A percentile compares a stretch with the other conserved stretches of the same genome.
These are phyloP conservation scores for Viridothelium virens DNA, from an alignment of 495 filamentous ascomycete species.

Conservation along the genomic window DNA sequence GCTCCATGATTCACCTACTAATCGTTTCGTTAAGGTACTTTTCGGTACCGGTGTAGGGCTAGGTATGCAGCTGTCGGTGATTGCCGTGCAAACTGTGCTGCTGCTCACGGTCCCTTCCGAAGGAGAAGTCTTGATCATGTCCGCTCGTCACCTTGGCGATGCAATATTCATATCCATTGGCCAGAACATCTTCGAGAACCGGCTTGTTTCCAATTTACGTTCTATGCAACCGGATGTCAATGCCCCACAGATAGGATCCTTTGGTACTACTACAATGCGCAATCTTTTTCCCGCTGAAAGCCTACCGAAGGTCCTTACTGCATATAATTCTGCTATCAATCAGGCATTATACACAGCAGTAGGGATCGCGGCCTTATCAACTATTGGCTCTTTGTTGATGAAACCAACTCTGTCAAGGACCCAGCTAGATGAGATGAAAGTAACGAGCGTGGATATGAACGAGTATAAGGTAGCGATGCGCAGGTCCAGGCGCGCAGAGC, in stretches of 20 bases:
- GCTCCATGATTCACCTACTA: neutral
- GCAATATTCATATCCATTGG: constrained; percentile 55
- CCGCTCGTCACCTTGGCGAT: constrained; percentile 59
- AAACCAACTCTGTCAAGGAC: constrained; percentile 31
- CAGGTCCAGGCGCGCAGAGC: too few relatives aligned
- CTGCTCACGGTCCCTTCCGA: constrained; percentile 23
- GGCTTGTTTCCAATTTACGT: constrained; percentile 51
- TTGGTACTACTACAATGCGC: constrained; percentile 63
- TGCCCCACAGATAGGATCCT: constrained; percentile 41
- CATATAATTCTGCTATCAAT: constrained; percentile 65
- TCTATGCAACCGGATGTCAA: constrained; percentile 43
- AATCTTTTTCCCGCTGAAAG: constrained; percentile 27
- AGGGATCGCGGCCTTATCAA: constrained; percentile 52
- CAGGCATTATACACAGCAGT: constrained; percentile 61
- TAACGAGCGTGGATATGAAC: too few relatives aligned
- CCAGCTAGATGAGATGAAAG: too few relatives aligned
- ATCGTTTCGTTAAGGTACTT: constrained; percentile 18
- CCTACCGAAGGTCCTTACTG: constrained; percentile 50
- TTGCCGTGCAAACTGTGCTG: constrained; percentile 31
- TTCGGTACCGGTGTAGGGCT: constrained; percentile 33
- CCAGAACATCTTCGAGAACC: constrained; percentile 68
- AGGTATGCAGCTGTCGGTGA: constrained; percentile 33
- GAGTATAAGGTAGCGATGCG: too few relatives aligned
- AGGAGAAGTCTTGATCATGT: constrained; percentile 43
- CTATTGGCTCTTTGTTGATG: constrained; percentile 53